phyloP scores from a whole-genome alignment of 768 basidiomycete species.

The Psilocybe cubensis region DNA sequence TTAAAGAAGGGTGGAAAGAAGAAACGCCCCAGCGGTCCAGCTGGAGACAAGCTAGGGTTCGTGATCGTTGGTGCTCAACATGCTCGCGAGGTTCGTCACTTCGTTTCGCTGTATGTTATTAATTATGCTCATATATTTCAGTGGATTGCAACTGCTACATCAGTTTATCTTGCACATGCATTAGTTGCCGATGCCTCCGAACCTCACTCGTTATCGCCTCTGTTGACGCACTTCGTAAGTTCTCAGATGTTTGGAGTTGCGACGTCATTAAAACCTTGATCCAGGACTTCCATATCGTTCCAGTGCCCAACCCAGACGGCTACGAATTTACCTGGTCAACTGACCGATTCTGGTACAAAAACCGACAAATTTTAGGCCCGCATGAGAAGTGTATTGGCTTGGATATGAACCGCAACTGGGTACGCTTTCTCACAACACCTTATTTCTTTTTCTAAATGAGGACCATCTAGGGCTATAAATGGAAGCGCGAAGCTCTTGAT shows the following conservation, averaged over 20 bases:
- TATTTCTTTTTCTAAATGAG: constrained; percentile 1
- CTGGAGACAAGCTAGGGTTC: constrained; percentile 51
- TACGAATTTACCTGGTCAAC: constrained; percentile 75
- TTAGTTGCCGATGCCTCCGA: constrained; percentile 57
- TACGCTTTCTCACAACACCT: constrained; percentile 23
- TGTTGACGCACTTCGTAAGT: constrained; percentile 60
- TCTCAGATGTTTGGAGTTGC: constrained; percentile 7
- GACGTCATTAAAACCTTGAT: constrained; percentile 4
- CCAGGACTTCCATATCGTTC: constrained; percentile 70
- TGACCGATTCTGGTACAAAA: constrained; percentile 82
- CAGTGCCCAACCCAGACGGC: constrained; percentile 71
- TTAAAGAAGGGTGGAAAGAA: constrained; percentile 20
- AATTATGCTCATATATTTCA: constrained; percentile 25
- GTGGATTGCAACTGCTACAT: constrained; percentile 83
- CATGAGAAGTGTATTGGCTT: constrained; percentile 63
- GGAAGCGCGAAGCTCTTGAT: constrained; percentile 46
- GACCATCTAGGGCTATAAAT: constrained; percentile 67
- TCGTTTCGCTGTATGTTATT: constrained; percentile 1
- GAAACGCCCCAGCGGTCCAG: constrained; percentile 15
- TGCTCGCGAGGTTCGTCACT: constrained; percentile 15
- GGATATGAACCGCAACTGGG: constrained; percentile 78
- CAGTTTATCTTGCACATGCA: constrained; percentile 74
- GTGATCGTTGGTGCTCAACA: constrained; percentile 57
- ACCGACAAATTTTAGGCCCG: constrained; percentile 56
- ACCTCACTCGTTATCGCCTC: constrained; percentile 43